Evolutionary conservation across 257 asterid genomes (phyloP).

Genomic region (Striga asiatica): DNA sequence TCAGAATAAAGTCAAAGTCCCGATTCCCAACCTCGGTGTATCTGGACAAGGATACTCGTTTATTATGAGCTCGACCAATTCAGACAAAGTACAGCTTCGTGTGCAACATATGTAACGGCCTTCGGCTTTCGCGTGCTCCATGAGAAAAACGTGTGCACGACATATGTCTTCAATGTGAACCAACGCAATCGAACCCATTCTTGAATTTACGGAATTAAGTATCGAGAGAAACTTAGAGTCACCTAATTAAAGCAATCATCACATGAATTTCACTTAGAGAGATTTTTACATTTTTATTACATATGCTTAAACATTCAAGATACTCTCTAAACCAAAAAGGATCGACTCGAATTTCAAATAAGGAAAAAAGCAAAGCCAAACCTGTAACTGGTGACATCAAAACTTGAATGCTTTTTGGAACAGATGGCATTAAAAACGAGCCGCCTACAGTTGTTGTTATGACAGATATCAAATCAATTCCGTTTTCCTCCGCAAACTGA

Average conservation of each 20-base stretch:
- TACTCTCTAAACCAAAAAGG: not conserved
- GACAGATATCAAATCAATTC: slow-evolving; percentile 52
- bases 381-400: slow-evolving; percentile 77
- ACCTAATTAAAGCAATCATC: too few species aligned
- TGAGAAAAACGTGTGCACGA: slow-evolving; percentile 58
- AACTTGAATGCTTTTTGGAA: slow-evolving; percentile 69
- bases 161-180: slow-evolving; percentile 75
- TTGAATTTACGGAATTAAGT: slow-evolving; percentile 43
- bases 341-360: not conserved
- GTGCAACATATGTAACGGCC: slow-evolving; percentile 65
- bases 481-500: slow-evolving; percentile 51
- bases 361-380: slow-evolving; percentile 1
- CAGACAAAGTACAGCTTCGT: slow-evolving; percentile 32
- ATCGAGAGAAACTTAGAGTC: slow-evolving; percentile 41
- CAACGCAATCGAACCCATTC: slow-evolving; percentile 85
- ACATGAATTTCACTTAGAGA: too few species aligned
- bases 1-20: not conserved
- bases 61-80: slow-evolving; percentile 32
- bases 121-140: slow-evolving; percentile 51
- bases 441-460: slow-evolving; percentile 75
- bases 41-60: slow-evolving; percentile 28
- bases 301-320: not conserved
- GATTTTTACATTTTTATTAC: not conserved
- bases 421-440: slow-evolving; percentile 59
- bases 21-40: slow-evolving; percentile 32